These are phyloP conservation scores for Sugiyamaella marilandica DNA, from an alignment of 805 yeast genomes.

Conservation along the genomic window DNA sequence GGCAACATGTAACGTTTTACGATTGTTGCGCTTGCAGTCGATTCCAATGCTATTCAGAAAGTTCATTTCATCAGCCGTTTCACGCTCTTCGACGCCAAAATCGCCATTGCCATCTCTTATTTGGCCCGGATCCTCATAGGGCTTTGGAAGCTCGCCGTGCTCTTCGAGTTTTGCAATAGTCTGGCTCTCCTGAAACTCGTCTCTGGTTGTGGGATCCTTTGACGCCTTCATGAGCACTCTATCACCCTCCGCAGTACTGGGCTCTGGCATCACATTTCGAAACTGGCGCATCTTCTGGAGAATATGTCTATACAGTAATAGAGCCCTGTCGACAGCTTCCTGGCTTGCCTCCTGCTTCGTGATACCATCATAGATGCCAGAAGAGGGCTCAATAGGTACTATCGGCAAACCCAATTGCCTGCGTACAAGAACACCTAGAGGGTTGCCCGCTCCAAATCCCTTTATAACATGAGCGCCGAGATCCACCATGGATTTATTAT, in stretches of 20 bases:
- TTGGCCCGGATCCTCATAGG: constrained; percentile 29
- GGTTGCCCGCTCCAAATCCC: constrained; percentile 41
- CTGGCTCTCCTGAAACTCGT: constrained; percentile 28
- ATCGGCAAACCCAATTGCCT: constrained; percentile 40
- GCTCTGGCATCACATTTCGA: constrained; percentile 31
- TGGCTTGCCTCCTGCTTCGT: constrained; percentile 31
- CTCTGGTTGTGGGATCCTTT: constrained; percentile 33
- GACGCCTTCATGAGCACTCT: constrained; percentile 34
- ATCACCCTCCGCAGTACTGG: constrained; percentile 35
- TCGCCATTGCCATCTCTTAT: constrained; percentile 16
- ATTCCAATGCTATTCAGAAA: constrained; percentile 30
- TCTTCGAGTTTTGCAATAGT: constrained; percentile 38
- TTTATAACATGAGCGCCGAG: constrained; percentile 38
- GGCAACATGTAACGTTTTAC: constrained; percentile 24
- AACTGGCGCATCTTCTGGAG: constrained; percentile 34
- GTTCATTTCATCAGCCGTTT: constrained; percentile 29
- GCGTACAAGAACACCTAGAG: constrained; percentile 36
- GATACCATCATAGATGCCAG: constrained; percentile 32
- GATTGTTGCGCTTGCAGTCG: constrained; percentile 9
- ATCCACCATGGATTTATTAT: constrained; percentile 30
- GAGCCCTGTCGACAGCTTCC: constrained; percentile 31
- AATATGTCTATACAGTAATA: constrained; percentile 33
- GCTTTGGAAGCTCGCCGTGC: constrained; percentile 28
- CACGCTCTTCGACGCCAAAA: constrained; percentile 22
- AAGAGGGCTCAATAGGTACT: constrained; percentile 31